Evolutionary conservation across 2,329 filamentous ascomycete species (phyloP).

Genomic region (Hypoxylon rubiginosum): DNA sequence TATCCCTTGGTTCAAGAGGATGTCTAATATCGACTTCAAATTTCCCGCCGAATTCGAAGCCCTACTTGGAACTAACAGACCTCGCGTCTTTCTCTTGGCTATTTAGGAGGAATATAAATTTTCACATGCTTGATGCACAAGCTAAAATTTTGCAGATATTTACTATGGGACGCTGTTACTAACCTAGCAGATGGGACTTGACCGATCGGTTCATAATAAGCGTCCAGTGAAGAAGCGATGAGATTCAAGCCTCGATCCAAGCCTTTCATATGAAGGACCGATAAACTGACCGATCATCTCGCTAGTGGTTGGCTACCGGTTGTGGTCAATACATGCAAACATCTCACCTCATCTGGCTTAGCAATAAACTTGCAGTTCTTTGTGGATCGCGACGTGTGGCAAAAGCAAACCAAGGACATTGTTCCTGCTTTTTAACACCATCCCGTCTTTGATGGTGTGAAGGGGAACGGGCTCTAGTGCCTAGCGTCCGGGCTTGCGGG

Average conservation of each 20-base stretch:
- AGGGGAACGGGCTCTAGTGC: constrained; percentile 20
- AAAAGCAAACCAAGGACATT: constrained; percentile 25
- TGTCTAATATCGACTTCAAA: neutral
- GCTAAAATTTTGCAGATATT: constrained; percentile 17
- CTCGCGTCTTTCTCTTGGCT: neutral
- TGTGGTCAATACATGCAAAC: constrained; percentile 13
- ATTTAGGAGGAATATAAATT: constrained; percentile 1
- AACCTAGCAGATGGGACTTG: neutral
- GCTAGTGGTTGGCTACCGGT: constrained; percentile 24
- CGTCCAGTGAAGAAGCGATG: constrained; percentile 15
- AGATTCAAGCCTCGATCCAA: constrained; percentile 18
- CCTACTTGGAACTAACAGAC: neutral
- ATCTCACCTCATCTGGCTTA: constrained; percentile 19
- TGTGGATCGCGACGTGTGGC: constrained; percentile 30
- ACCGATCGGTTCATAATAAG: constrained; percentile 10
- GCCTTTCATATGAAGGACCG: constrained; percentile 25
- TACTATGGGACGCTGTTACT: neutral
- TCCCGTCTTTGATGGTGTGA: constrained; percentile 31
- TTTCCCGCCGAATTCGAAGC: neutral
- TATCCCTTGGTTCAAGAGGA: neutral
- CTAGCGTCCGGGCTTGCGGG: constrained; percentile 31
- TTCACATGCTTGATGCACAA: constrained; percentile 10
- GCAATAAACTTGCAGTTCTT: constrained; percentile 22
- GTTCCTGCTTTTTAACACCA: constrained; percentile 13
- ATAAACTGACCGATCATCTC: constrained; percentile 20